Percentiles rank a stretch among this genome's conserved stretches.
Conservation (phyloP, 306 rosid genomes). For the Cucumis sativus region DNA sequence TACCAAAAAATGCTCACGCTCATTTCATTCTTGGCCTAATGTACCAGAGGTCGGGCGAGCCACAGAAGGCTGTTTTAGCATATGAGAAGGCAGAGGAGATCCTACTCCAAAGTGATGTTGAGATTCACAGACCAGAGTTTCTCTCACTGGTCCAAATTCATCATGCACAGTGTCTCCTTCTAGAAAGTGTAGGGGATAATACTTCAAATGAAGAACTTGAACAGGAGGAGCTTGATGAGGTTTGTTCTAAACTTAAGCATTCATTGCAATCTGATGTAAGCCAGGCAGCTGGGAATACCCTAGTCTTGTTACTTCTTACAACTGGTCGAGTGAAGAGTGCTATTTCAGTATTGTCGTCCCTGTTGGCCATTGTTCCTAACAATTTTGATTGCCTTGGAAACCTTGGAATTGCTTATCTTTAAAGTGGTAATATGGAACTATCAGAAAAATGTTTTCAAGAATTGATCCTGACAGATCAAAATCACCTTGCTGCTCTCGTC, state of each 20-base stretch:
- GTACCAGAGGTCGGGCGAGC: conserved; percentile 91
- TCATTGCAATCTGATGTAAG: conserved; percentile 67
- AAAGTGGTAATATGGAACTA: conserved; percentile 77
- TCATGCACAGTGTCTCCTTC: conserved; percentile 92
- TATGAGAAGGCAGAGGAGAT: conserved; percentile 91
- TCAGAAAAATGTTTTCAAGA: conserved; percentile 77
- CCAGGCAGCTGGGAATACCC: conserved; percentile 89
- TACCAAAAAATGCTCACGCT: conserved; percentile 97
- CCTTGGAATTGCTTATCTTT: conserved; percentile 91
- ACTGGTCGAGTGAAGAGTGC: conserved; percentile 90
- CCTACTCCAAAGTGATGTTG: conserved; percentile 60
- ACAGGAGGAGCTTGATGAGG: conserved; percentile 64
- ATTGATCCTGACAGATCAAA: conserved; percentile 82
- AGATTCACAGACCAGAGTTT: conserved; percentile 66
- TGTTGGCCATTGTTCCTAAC: conserved; percentile 62
- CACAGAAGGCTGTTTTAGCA: conserved; percentile 73
- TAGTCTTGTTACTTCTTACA: conserved; percentile 75
- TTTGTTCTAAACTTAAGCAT: conserved; percentile 60
- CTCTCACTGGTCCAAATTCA: conserved; percentile 85
- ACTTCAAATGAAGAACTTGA: conserved; percentile 76
- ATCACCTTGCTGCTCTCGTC: conserved; percentile 82
- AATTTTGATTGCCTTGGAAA: conserved; percentile 84
- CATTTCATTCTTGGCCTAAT: conserved; percentile 89
- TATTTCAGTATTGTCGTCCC: conserved; percentile 57
- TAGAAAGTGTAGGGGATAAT: conserved; percentile 63